These are phyloP conservation scores for Petrea volubilis DNA, from an alignment of 257 asterid genomes.

Conservation along the genomic window DNA sequence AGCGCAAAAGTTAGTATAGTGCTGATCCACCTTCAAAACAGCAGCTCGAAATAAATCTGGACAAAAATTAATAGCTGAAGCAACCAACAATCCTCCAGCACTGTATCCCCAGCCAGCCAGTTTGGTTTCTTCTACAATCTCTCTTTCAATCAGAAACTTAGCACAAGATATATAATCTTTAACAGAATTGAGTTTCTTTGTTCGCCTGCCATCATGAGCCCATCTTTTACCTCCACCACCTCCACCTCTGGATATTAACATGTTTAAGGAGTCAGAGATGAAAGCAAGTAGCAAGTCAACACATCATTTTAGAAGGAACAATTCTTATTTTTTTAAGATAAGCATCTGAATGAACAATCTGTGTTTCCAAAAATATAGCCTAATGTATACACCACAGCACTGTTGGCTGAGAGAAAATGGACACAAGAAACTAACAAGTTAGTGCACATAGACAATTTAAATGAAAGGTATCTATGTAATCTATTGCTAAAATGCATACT, in stretches of 20 bases:
- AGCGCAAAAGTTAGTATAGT: not conserved
- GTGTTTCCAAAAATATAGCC: not conserved
- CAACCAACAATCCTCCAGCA: slow-evolving; percentile 94
- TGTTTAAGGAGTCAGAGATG: slow-evolving; percentile 21
- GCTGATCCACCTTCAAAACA: slow-evolving; percentile 66
- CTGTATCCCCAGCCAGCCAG: slow-evolving; percentile 99
- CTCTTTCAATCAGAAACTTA: slow-evolving; percentile 67
- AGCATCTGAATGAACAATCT: not conserved
- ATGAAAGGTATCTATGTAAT: not conserved
- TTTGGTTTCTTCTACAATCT: slow-evolving; percentile 69
- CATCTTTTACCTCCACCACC: slow-evolving; percentile 86
- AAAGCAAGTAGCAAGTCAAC: not conserved
- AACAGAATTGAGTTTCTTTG: slow-evolving; percentile 69
- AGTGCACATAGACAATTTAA: not conserved
- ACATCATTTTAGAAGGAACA: not conserved
- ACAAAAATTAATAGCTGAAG: slow-evolving; percentile 78
- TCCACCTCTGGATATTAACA: slow-evolving; percentile 77
- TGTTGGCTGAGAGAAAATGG: not conserved
- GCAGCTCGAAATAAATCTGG: slow-evolving; percentile 91
- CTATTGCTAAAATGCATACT: not conserved
- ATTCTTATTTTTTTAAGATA: not conserved
- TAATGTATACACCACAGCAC: not conserved
- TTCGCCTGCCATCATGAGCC: slow-evolving; percentile 77
- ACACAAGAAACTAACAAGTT: not conserved
- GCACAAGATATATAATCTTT: slow-evolving; percentile 83